Conservation (phyloP, 768 basidiomycete species). For the Mycena alexandri region DNA sequence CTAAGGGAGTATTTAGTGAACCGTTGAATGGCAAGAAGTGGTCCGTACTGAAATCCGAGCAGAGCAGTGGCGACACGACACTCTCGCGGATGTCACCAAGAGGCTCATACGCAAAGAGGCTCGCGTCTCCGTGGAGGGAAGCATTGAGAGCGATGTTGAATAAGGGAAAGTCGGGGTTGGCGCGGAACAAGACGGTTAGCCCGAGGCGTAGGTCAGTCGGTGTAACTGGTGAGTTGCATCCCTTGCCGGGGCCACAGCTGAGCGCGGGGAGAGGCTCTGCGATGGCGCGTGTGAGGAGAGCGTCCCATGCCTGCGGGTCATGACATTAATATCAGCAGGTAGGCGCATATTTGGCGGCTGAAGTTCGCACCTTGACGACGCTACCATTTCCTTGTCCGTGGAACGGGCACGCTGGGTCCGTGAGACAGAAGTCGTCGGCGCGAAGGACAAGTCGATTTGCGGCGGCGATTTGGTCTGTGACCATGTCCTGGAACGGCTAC, state of each 20-base stretch:
- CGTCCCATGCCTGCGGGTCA: conserved; percentile 25
- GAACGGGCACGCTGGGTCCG: conserved; percentile 37
- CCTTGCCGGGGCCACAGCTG: conserved; percentile 22
- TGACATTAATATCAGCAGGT: background rate
- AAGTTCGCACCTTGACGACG: conserved; percentile 50
- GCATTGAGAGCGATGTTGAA: conserved; percentile 19
- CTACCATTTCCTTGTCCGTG: conserved; percentile 37
- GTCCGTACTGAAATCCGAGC: conserved; percentile 27
- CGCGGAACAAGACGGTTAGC: background rate
- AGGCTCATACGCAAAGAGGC: conserved; percentile 25
- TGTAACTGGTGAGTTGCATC: conserved; percentile 28
- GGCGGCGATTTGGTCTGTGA: conserved; percentile 30
- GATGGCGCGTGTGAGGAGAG: conserved; percentile 19
- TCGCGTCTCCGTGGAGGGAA: conserved; percentile 31
- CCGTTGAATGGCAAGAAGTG: background rate
- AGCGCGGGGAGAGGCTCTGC: conserved; percentile 25
- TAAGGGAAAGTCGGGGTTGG: conserved; percentile 26
- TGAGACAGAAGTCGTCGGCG: conserved; percentile 37
- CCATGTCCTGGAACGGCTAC: conserved; percentile 27
- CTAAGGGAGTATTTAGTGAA: background rate
- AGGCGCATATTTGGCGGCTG: too few species aligned
- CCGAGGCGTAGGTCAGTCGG: conserved; percentile 25
- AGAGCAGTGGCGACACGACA: conserved; percentile 22
- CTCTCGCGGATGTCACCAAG: conserved; percentile 17
- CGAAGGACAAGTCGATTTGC: conserved; percentile 35